Evolutionary conservation across 2,329 filamentous ascomycete species (phyloP), one percentile per base, ranked within the genome.

Genomic region (Pseudomassariella vexata): DNA sequence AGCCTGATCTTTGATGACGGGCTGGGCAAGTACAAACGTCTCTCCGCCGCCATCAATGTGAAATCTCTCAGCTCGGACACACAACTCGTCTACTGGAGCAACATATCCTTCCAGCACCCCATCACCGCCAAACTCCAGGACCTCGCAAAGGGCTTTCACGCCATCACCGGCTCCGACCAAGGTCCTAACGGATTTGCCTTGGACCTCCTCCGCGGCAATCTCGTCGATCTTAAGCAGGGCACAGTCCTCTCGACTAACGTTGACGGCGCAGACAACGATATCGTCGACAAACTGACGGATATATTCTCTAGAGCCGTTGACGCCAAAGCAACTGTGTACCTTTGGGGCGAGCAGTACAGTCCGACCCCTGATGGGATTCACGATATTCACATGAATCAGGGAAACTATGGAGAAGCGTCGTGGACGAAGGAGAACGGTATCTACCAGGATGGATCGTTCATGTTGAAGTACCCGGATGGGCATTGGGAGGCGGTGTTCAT

Each of bases 31-130:
- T n/a, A n/a, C n/a, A n/a, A n/a, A n/a, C n/a, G n/a, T n/a, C n/a
- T n/a, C n/a, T n/a, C n/a, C n/a, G n/a, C n/a, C 12, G 47, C 46
- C 28, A 40, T 52, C 24, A 49, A 52, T 36, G 39, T 52, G 35
- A 38, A 39, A 36, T 49, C 46, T 20, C 20, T 40, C 11, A 38
- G 35, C 22, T 27, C 27, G 8, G 49, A 52, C 30, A 40, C 41
- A 9, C 45, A 45, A 6, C 45, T 73, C 31, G 70, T 72, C 34
- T 73, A 70, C 52, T 66, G 67, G 45, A 53, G 70, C 28, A 62
- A 65, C 12, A 62, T 68, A 35, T 58, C 63, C 32, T 61, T 70
- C 33, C 63, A 61, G 14, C 38, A 46, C 32, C 35, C 41, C 3
- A 20, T 44, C 12, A 40, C 36, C 22, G 16, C 28, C 12, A 28